Conservation (phyloP, 169 alveolate genomes). For the Plasmodium fragile region DNA sequence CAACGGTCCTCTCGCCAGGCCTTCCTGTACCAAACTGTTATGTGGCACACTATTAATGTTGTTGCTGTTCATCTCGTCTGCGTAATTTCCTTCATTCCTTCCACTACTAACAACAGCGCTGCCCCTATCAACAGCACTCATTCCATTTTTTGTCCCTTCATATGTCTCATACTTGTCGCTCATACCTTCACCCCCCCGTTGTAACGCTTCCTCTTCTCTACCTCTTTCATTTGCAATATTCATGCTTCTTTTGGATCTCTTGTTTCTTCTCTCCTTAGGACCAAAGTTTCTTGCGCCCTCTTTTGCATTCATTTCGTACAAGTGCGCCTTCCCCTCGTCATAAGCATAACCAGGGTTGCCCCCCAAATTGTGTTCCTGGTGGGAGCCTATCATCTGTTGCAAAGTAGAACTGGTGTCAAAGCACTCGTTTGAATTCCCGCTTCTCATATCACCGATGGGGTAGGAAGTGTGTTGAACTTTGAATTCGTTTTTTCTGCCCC, state of each 20-base stretch:
- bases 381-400: neutral
- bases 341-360: neutral
- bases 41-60: neutral
- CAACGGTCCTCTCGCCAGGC: neutral
- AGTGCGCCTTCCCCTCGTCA: neutral
- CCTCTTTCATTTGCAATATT: neutral
- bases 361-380: neutral
- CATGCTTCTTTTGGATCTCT: neutral
- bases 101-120: neutral
- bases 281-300: neutral
- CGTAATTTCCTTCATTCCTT: neutral
- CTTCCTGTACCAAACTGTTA: neutral
- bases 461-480: neutral
- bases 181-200: neutral
- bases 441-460: neutral
- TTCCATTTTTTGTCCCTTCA: neutral
- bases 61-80: neutral
- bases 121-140: neutral
- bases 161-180: neutral
- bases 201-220: neutral
- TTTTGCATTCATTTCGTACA: neutral
- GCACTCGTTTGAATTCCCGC: slow-evolving; percentile 1
- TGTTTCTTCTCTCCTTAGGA: neutral
- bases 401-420: neutral
- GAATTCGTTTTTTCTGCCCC: neutral